These are phyloP conservation scores for Pyrenophora teres DNA, from an alignment of 2,329 filamentous ascomycete species.

Conservation along the genomic window DNA sequence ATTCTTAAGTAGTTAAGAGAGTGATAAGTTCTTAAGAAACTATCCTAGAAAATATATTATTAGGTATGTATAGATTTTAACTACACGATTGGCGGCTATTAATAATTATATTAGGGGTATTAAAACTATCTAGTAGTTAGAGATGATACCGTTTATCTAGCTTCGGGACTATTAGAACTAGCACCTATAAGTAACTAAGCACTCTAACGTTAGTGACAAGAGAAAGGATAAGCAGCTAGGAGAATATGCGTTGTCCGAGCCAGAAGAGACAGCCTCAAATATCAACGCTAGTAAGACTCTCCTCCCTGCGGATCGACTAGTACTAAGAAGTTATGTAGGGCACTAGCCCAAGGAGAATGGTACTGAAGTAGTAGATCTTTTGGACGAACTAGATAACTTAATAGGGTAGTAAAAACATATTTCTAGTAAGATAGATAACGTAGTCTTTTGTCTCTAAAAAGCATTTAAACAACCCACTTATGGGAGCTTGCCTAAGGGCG, in stretches of 20 bases:
- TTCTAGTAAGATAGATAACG: background rate
- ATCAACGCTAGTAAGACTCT: background rate
- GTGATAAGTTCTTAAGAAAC: conserved; percentile 2
- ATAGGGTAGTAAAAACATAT: background rate
- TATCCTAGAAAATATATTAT: conserved; percentile 2
- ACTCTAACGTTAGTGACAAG: too few species aligned
- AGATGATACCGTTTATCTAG: conserved; percentile 1
- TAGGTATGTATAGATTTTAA: background rate
- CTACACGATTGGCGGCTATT: background rate
- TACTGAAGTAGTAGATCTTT: background rate
- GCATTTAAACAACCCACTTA: background rate
- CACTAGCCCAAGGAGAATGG: background rate
- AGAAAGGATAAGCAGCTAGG: background rate
- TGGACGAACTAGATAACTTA: background rate
- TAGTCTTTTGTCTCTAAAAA: background rate
- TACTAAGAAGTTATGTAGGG: background rate
- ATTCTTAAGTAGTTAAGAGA: background rate
- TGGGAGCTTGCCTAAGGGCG: background rate
- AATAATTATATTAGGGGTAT: background rate
- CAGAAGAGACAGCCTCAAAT: too few species aligned
- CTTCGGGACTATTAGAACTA: background rate
- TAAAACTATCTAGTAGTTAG: background rate
- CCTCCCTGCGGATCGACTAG: background rate
- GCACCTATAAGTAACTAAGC: background rate
- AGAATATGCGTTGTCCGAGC: too few species aligned